These are phyloP conservation scores for Plectosphaerella sp. DNA, from an alignment of 2,329 filamentous ascomycete species.

Conservation along the genomic window DNA sequence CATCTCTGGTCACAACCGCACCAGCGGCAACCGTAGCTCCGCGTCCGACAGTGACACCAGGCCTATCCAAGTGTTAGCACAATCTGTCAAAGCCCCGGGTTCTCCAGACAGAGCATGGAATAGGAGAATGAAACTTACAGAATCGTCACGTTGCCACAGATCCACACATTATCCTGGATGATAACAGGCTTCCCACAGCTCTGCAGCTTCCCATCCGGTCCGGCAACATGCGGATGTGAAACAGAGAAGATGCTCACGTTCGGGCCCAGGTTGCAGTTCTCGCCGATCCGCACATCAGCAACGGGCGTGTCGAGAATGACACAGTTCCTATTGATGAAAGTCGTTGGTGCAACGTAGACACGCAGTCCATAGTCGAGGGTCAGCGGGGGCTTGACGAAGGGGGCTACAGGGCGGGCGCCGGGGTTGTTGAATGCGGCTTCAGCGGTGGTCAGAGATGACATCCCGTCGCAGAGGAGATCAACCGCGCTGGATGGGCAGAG, in stretches of 20 bases:
- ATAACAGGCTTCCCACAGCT: conserved; percentile 24
- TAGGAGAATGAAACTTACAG: background rate
- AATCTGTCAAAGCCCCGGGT: too few species aligned
- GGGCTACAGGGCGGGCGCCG: background rate
- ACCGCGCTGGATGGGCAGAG: background rate
- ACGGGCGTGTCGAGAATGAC: conserved; percentile 28
- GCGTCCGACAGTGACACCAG: conserved; percentile 20
- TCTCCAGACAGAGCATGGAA: too few species aligned
- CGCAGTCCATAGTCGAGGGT: conserved; percentile 26
- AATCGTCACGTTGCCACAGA: conserved; percentile 23
- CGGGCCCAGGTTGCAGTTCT: conserved; percentile 23
- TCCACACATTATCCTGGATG: conserved; percentile 33
- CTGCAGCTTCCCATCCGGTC: conserved; percentile 15
- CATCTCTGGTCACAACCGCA: conserved; percentile 18
- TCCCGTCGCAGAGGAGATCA: background rate
- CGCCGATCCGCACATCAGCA: conserved; percentile 26
- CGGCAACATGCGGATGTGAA: conserved; percentile 17
- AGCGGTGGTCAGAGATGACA: background rate
- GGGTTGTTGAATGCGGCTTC: background rate
- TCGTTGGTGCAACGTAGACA: conserved; percentile 21
- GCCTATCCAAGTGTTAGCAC: background rate
- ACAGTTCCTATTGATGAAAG: conserved; percentile 27
- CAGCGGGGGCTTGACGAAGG: conserved; percentile 22
- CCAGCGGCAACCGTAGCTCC: conserved; percentile 24
- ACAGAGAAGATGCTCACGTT: conserved; percentile 23